A percentile compares a stretch with the other conserved stretches of the same genome.
phyloP scores from a whole-genome alignment of 371 early-diverging fungal genomes.

The Rhizopus stolonifer region DNA sequence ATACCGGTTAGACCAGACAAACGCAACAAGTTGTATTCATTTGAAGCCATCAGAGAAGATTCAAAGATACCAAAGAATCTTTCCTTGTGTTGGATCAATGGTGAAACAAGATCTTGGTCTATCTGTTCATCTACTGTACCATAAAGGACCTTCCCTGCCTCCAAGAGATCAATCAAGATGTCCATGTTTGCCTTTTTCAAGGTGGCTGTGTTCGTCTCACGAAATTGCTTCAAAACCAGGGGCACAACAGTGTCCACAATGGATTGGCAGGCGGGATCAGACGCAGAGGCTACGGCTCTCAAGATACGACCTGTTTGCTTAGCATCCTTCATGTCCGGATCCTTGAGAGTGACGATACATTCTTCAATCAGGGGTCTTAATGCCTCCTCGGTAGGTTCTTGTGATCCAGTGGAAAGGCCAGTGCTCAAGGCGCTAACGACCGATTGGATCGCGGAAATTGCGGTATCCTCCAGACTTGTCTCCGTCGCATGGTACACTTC shows the following conservation, averaged over 20 bases:
- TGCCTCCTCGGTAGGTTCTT: constrained; percentile 59
- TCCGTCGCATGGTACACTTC: constrained; percentile 74
- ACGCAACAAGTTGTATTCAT: constrained; percentile 73
- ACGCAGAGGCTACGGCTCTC: constrained; percentile 64
- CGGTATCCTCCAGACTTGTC: constrained; percentile 61
- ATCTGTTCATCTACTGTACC: constrained; percentile 46
- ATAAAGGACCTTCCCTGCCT: constrained; percentile 61
- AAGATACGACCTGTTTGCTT: constrained; percentile 70
- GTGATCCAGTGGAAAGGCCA: constrained; percentile 21
- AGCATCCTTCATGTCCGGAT: constrained; percentile 72
- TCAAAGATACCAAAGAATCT: constrained; percentile 67
- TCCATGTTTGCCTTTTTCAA: constrained; percentile 65
- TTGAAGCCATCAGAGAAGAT: constrained; percentile 54
- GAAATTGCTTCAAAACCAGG: constrained; percentile 54
- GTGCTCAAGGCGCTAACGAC: constrained; percentile 58
- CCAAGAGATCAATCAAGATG: constrained; percentile 65
- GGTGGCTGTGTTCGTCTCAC: constrained; percentile 54
- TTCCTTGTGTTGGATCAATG: constrained; percentile 66
- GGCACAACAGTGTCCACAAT: constrained; percentile 57
- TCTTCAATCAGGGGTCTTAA: constrained; percentile 65
- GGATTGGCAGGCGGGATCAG: constrained; percentile 67
- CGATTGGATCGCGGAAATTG: constrained; percentile 56
- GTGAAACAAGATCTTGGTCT: constrained; percentile 25
- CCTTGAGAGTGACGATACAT: constrained; percentile 65
- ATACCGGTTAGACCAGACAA: constrained; percentile 69